These are phyloP conservation scores for Mycena epipterygia DNA, from an alignment of 768 basidiomycete genomes.

Conservation along the genomic window DNA sequence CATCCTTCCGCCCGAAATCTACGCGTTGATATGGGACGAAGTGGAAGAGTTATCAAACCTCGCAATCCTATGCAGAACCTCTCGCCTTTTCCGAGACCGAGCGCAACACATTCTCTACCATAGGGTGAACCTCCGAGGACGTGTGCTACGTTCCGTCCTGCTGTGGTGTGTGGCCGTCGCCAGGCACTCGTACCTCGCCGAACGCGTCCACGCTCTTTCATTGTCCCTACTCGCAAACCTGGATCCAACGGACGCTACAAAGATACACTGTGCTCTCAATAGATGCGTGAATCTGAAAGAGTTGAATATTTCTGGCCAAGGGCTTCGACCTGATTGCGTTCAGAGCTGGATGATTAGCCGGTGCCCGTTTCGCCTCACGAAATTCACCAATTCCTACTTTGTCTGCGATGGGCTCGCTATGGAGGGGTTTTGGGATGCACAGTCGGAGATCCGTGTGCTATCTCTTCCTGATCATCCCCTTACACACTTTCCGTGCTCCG, in stretches of 20 bases:
- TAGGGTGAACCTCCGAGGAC: neutral
- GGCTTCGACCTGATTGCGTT: neutral
- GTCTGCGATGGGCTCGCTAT: neutral
- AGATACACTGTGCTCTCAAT: neutral
- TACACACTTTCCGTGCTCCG: neutral
- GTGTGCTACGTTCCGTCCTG: neutral
- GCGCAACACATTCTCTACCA: neutral
- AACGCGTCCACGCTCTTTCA: neutral
- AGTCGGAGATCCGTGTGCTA: too few species aligned
- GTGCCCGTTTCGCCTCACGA: slow-evolving; percentile 14
- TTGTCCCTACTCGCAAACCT: neutral
- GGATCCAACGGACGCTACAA: neutral
- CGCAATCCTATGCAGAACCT: neutral
- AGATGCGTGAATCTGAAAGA: slow-evolving; percentile 17
- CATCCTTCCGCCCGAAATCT: too few species aligned
- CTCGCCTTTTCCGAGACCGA: slow-evolving; percentile 1
- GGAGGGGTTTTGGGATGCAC: neutral
- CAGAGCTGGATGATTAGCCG: slow-evolving; percentile 14
- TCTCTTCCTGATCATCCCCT: neutral
- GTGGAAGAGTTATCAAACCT: too few species aligned
- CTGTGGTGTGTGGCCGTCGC: slow-evolving; percentile 8
- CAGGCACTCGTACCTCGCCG: neutral
- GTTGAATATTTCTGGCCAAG: neutral
- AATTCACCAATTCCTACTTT: slow-evolving; percentile 19
- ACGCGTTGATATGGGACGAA: too few species aligned